Percentiles rank a stretch among this genome's conserved stretches.
Conservation (phyloP, 106 monocot genomes). For the Agapanthus africanus region DNA sequence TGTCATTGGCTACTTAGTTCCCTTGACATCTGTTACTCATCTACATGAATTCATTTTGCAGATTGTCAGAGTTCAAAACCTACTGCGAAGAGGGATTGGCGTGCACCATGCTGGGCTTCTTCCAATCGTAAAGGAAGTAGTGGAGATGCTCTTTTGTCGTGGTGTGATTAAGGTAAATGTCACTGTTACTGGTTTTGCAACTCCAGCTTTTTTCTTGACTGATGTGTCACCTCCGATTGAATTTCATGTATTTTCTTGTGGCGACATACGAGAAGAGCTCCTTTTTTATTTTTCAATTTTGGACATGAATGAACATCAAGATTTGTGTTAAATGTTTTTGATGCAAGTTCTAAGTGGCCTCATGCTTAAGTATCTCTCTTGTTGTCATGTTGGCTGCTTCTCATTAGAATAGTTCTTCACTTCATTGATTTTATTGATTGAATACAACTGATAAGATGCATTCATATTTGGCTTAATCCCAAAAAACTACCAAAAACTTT, state of each 20-base stretch:
- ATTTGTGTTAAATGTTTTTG: background rate
- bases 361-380: background rate
- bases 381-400: background rate
- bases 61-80: conserved; percentile 79
- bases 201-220: background rate
- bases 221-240: background rate
- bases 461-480: too few species aligned
- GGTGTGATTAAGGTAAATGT: conserved; percentile 81
- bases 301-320: too few species aligned
- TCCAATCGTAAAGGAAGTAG: conserved; percentile 98
- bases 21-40: background rate
- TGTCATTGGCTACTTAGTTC: background rate
- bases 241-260: background rate
- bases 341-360: background rate
- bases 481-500: too few species aligned
- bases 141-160: conserved; percentile 99
- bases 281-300: background rate
- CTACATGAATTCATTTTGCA: conserved; percentile 17
- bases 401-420: too few species aligned
- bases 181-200: background rate
- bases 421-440: too few species aligned
- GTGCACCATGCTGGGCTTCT: conserved; percentile 99
- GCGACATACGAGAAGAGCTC: too few species aligned
- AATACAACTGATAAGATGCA: too few species aligned
- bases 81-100: conserved; percentile 75